Base-by-base conservation (phyloP, 2,329 filamentous ascomycete species). In the Arthroderma sp. region DNA sequence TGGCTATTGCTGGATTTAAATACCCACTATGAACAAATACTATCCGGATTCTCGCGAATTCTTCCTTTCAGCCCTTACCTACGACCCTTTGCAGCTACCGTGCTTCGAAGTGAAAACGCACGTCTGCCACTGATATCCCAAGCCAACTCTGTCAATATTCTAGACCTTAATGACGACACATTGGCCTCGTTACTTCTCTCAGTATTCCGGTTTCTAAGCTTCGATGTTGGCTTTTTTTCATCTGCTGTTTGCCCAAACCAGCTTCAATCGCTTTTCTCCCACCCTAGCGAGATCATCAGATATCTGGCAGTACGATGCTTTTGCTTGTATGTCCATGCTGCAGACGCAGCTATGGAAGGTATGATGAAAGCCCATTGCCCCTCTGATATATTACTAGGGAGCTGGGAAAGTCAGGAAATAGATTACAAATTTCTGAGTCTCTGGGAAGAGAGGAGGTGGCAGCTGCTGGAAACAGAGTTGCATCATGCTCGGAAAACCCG, bases 271-370 rank as follows among this genome's bases (percentile, higher is more conserved):
- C 68, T 93, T 8, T 82, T 94, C 53, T 67, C 70, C 38, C 73
- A 78, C 55, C 44, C 61, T 39, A 71, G 73, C 52, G 67, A 64
- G 47, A 66, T 75, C 10, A 75, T 94, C 42, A 78, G 83, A 63
- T 94, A 88, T 62, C 71, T 96, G 49, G 82, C 87, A 9, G 74
- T 94, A 45, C 78, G 86, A 50, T 77, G 88, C 47, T 83, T 94
- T 52, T 87, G 82, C 57, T 71, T 85, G 50, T 77, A 86, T 46
- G 77, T 93, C 53, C 78, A 79, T 55, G 83, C 83, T 29, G 82
- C 91, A 3, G 91, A 98, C 61, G 70, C 74, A 51, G 85, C 85
- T 50, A 72, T 83, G 40, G 81, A 93, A 57, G 69, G 75, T 40
- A 80, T 94, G 60, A 64, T 93, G 30, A 64, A 69, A 40, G 71